Conservation (phyloP, 441 rosid species). For the Isatis lusitanica region DNA sequence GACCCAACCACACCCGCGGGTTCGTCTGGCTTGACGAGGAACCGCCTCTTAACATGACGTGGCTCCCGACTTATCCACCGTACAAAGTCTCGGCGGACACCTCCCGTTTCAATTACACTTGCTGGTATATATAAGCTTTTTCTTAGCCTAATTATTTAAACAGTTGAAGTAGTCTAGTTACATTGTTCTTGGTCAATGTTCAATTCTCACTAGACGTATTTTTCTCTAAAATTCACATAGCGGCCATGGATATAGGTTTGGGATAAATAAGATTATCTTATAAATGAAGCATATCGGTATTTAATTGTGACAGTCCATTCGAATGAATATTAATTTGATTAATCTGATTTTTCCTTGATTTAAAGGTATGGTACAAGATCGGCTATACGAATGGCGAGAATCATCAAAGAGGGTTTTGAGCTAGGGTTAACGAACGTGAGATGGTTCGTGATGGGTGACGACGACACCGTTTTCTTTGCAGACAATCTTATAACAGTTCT, state of each 20-base stretch:
- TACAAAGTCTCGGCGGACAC: constrained; percentile 65
- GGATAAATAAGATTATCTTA: background rate
- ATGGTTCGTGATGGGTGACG: constrained; percentile 95
- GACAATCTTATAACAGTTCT: constrained; percentile 66
- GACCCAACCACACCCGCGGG: constrained; percentile 61
- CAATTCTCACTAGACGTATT: background rate
- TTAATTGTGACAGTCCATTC: background rate
- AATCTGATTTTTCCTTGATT: background rate
- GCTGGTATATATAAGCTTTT: constrained; percentile 33
- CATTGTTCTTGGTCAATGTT: background rate
- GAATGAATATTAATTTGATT: background rate
- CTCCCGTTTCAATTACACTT: constrained; percentile 61
- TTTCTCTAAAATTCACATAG: background rate
- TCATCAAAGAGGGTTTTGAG: constrained; percentile 72
- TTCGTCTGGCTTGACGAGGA: constrained; percentile 76
- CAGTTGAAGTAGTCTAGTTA: background rate
- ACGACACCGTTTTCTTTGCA: constrained; percentile 75
- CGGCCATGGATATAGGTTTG: background rate
- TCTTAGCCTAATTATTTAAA: background rate
- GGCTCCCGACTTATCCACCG: constrained; percentile 51
- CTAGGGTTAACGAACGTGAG: constrained; percentile 59
- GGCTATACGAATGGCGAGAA: constrained; percentile 73
- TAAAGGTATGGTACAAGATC: constrained; percentile 67
- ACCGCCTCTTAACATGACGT: constrained; percentile 37
- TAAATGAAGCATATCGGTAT: background rate